A percentile compares a stretch with the other conserved stretches of the same genome.
These are phyloP conservation scores for Vitis hybrid DNA, from an alignment of 177 flowering plant genomes.

Conservation along the genomic window DNA sequence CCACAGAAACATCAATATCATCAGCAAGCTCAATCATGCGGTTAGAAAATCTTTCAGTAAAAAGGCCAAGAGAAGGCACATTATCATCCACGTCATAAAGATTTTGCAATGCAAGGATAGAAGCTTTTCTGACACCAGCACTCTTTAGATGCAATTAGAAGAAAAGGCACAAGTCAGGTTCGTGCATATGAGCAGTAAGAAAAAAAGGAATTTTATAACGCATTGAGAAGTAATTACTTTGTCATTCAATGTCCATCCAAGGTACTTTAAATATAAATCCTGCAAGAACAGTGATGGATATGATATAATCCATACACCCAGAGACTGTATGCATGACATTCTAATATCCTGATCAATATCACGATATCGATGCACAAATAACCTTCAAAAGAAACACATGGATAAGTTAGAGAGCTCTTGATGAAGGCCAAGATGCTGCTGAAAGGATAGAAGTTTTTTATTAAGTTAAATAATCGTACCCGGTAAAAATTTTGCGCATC, in stretches of 20 bases:
- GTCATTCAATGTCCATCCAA: constrained; percentile 99
- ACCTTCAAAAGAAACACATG: constrained; percentile 44
- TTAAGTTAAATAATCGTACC: constrained; percentile 46
- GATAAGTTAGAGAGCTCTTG: background rate
- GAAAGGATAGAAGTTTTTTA: background rate
- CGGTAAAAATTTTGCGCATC: constrained; percentile 94
- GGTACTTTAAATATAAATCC: constrained; percentile 92
- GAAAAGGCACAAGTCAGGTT: constrained; percentile 5
- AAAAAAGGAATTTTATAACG: background rate
- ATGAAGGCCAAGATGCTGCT: background rate
- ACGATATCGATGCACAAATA: constrained; percentile 96
- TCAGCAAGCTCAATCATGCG: constrained; percentile 99
- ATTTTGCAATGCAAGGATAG: constrained; percentile 84
- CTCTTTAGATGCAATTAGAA: constrained; percentile 42
- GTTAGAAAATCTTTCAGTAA: constrained; percentile 89
- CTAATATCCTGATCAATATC: constrained; percentile 94
- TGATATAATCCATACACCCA: constrained; percentile 92
- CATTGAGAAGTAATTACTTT: constrained; percentile 47
- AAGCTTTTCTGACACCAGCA: constrained; percentile 93
- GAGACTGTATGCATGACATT: constrained; percentile 82
- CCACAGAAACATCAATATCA: constrained; percentile 94
- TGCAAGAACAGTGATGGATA: constrained; percentile 92
- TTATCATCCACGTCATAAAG: constrained; percentile 93
- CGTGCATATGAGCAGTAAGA: background rate
- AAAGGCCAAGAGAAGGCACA: constrained; percentile 87